Conservation (phyloP, 805 yeast species). For the Ogataea thermomethanolica region DNA sequence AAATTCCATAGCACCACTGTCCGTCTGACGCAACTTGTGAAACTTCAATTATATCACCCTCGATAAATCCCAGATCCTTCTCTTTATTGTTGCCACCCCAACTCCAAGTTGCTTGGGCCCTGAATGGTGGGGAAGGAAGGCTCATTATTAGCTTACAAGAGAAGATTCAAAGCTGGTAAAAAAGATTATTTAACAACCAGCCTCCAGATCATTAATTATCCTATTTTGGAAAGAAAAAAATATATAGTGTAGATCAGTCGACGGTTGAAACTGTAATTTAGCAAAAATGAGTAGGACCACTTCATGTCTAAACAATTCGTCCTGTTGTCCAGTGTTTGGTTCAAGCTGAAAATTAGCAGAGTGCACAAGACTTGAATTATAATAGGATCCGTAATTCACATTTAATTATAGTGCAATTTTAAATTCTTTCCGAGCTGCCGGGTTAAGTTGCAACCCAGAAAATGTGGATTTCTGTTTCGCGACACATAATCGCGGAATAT, state of each 20-base stretch:
- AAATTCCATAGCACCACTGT: constrained; percentile 85
- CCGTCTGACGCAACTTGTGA: constrained; percentile 71
- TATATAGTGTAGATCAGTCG: neutral
- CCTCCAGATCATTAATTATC: constrained; percentile 12
- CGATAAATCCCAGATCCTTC: constrained; percentile 82
- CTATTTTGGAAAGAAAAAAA: constrained; percentile 10
- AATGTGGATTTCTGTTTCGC: constrained; percentile 1
- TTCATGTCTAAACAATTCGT: no score
- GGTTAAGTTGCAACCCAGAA: neutral
- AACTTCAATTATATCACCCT: constrained; percentile 89
- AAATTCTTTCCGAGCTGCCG: no score
- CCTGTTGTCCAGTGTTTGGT: no score
- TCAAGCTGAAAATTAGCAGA: no score
- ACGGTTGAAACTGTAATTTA: no score
- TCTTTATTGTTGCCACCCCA: constrained; percentile 92
- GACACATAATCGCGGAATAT: constrained; percentile 13
- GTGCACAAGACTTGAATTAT: no score
- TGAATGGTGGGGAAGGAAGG: constrained; percentile 26
- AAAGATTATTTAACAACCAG: constrained; percentile 6
- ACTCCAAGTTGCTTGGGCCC: constrained; percentile 65
- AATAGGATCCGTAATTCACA: no score
- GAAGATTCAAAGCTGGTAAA: neutral
- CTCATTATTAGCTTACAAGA: constrained; percentile 5
- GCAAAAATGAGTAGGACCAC: no score
- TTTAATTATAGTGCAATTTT: no score